phyloP scores from a whole-genome alignment of 2,329 filamentous ascomycete genomes.

The Dichotomopilus funicola region DNA sequence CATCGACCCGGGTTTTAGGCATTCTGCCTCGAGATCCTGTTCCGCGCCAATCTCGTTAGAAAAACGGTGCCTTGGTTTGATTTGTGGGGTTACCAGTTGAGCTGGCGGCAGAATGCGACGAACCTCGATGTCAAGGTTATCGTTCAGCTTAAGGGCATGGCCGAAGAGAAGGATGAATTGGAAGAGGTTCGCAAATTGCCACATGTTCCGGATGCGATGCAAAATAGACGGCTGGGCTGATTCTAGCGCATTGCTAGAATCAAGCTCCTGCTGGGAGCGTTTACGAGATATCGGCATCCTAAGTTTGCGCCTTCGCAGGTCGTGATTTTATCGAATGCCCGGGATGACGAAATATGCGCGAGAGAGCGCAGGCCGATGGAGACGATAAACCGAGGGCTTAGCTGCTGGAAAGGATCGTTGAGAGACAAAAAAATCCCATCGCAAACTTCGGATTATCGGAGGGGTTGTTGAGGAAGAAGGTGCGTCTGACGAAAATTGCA shows the following conservation, averaged over 20 bases:
- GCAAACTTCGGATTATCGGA: neutral
- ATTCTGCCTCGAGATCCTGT: conserved; percentile 84
- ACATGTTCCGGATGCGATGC: conserved; percentile 73
- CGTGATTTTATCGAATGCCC: neutral
- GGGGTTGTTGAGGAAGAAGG: neutral
- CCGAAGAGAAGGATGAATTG: conserved; percentile 94
- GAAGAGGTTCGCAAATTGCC: conserved; percentile 90
- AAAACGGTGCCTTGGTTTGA: neutral
- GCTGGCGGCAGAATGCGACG: conserved; percentile 2
- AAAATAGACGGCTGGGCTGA: conserved; percentile 41
- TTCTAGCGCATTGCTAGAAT: conserved; percentile 26
- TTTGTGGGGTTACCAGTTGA: neutral
- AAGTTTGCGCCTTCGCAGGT: neutral
- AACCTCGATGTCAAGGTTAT: conserved; percentile 87
- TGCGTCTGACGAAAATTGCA: neutral
- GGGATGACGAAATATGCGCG: neutral
- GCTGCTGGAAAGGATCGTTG: neutral
- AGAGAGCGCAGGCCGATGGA: neutral
- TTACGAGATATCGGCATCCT: conserved; percentile 43
- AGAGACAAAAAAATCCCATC: neutral
- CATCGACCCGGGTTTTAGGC: conserved; percentile 70
- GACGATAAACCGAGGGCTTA: neutral
- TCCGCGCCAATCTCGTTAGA: conserved; percentile 7
- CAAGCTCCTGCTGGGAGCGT: conserved; percentile 40
- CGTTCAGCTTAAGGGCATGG: conserved; percentile 79